These are phyloP conservation scores for Gossypium schwendimanii DNA, from an alignment of 441 rosid species.

Conservation along the genomic window DNA sequence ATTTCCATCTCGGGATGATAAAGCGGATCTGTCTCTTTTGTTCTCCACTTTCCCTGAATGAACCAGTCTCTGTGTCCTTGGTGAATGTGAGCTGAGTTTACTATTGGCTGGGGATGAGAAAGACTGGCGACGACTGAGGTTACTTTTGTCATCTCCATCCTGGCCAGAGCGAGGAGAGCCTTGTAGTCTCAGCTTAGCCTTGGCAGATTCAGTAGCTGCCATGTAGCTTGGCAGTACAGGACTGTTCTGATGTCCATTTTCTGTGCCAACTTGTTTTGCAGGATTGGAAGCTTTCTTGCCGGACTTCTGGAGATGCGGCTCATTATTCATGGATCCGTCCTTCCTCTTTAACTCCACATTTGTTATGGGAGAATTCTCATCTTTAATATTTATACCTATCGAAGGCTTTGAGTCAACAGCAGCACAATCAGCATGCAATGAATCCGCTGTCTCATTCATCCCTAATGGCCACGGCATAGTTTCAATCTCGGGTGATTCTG, in stretches of 20 bases:
- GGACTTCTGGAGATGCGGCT: conserved; percentile 35
- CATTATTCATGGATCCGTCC: conserved; percentile 41
- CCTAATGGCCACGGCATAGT: conserved; percentile 29
- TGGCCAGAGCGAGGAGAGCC: conserved; percentile 67
- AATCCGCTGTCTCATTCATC: conserved; percentile 32
- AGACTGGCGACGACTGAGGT: conserved; percentile 59
- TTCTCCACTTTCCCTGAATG: conserved; percentile 47
- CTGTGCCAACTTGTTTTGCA: conserved; percentile 52
- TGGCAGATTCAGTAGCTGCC: conserved; percentile 91
- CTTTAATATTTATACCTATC: conserved; percentile 29
- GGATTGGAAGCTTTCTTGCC: conserved; percentile 40
- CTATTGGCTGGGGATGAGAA: conserved; percentile 59
- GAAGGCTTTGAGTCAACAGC: conserved; percentile 32
- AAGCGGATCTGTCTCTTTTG: conserved; percentile 50
- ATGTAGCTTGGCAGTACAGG: conserved; percentile 86
- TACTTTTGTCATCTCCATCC: conserved; percentile 58
- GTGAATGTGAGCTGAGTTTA: conserved; percentile 70
- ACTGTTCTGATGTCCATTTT: conserved; percentile 59
- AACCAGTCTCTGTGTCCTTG: conserved; percentile 58
- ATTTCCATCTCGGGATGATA: conserved; percentile 53
- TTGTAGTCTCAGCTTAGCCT: conserved; percentile 82
- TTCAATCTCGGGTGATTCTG: conserved; percentile 33
- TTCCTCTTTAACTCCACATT: conserved; percentile 36
- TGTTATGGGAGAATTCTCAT: conserved; percentile 35
- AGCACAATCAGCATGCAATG: conserved; percentile 24